Base-by-base conservation (phyloP, 2,329 filamentous ascomycete species). In the Cladophialophora bantiana region DNA sequence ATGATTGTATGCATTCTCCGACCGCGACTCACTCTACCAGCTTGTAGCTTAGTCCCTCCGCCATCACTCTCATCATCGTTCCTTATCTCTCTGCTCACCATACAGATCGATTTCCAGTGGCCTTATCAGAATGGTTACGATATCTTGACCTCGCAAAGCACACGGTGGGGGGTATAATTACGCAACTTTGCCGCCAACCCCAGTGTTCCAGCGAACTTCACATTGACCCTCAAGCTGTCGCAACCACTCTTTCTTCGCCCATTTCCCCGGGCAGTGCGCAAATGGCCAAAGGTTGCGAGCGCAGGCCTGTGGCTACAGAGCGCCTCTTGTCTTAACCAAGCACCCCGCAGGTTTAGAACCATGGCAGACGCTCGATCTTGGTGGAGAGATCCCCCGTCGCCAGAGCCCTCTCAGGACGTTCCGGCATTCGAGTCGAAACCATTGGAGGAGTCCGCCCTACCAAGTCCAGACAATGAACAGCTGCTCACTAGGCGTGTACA, bases 401-500 rank as follows among this genome's bases (percentile, higher is more conserved):
- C 26, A 3, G 55, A 61, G 9, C 38, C 59, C 4, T 34, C 26
- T 15, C 10, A 20, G 18, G 26, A 59, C 32, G 4, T 18, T 26
- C 32, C 62, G 31, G 50, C 54, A 18, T 61, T 65, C 57, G 65
- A 68, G 59, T 65, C 64, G 56, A 59, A 63, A 55, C 62, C 56
- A 40, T 32, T 70, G 18, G 59, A 63, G 18, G 57, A 62, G 6
- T 54, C 40, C 7, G 62, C 57, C 9, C 12, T 70, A 15, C 53
- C 56, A 20, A 52, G 68, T 5, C 20, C 64, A 15, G 62, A 70
- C 32, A 64, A 68, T 18, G 71, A 74, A 42, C 64, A 62, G 31
- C 64, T 69, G 7, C 55, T 71, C 12, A 70, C 70, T 42, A 74
- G 81, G 67, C 84, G 89, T 38, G 89, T 96, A 68, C 88, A 95